These are phyloP conservation scores for Populus deltoides DNA, from an alignment of 345 rosid species.

Conservation along the genomic window DNA sequence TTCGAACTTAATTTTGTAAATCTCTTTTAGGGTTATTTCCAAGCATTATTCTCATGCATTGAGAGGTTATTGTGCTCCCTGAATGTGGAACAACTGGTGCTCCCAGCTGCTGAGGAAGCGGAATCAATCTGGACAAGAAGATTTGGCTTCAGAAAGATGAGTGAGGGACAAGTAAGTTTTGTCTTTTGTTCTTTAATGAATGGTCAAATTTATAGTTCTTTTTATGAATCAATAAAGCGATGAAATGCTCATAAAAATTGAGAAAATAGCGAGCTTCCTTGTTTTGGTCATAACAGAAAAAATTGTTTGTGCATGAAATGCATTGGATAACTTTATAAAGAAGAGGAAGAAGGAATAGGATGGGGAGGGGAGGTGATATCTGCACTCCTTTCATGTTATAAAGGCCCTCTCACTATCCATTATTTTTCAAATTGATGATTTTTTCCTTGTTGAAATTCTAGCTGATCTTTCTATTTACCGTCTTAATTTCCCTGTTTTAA, in stretches of 20 bases:
- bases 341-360: too few relatives aligned
- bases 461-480: too few relatives aligned
- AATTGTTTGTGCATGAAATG: neutral
- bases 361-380: too few relatives aligned
- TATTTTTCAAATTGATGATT: too few relatives aligned
- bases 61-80: conserved; percentile 70
- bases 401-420: too few relatives aligned
- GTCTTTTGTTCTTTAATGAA: neutral
- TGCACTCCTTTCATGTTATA: too few relatives aligned
- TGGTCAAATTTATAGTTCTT: neutral
- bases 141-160: conserved; percentile 82
- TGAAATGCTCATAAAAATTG: neutral
- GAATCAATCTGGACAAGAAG: conserved; percentile 88
- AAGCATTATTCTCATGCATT: conserved; percentile 76
- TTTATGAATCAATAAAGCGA: neutral
- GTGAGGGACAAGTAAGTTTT: conserved; percentile 62
- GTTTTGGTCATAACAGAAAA: neutral
- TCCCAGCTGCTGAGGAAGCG: conserved; percentile 97
- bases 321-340: too few relatives aligned
- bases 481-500: too few relatives aligned
- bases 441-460: too few relatives aligned
- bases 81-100: conserved; percentile 79
- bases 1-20: neutral
- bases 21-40: conserved; percentile 76
- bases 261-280: neutral